These are phyloP conservation scores for Mucor mucedo DNA, from an alignment of 371 early-diverging fungal genomes.

Conservation along the genomic window DNA sequence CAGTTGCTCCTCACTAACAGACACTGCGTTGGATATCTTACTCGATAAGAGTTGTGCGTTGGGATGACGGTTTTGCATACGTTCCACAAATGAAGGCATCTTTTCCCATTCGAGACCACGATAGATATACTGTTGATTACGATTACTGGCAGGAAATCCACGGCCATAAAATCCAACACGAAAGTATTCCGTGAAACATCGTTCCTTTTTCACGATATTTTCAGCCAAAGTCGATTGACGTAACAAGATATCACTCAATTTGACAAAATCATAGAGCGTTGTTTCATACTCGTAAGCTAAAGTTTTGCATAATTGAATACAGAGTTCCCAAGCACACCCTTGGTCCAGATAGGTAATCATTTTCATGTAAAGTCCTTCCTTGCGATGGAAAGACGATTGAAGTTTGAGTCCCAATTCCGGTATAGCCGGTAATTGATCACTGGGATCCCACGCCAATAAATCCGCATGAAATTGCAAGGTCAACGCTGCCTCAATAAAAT, in stretches of 20 bases:
- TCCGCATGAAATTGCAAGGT: slow-evolving; percentile 75
- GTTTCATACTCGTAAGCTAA: slow-evolving; percentile 64
- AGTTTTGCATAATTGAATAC: slow-evolving; percentile 67
- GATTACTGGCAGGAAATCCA: slow-evolving; percentile 62
- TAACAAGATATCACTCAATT: slow-evolving; percentile 58
- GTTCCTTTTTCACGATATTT: slow-evolving; percentile 64
- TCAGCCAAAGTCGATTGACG: slow-evolving; percentile 64
- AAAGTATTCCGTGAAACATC: slow-evolving; percentile 75
- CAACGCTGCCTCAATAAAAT: slow-evolving; percentile 74
- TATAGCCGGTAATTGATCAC: slow-evolving; percentile 48
- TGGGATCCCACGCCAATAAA: slow-evolving; percentile 68
- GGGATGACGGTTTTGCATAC: slow-evolving; percentile 72
- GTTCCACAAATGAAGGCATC: slow-evolving; percentile 74
- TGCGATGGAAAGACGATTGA: slow-evolving; percentile 67
- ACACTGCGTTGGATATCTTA: slow-evolving; percentile 31
- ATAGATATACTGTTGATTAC: slow-evolving; percentile 75
- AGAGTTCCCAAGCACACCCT: slow-evolving; percentile 77
- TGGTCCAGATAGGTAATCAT: slow-evolving; percentile 68
- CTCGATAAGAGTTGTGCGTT: slow-evolving; percentile 63
- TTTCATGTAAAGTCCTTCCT: slow-evolving; percentile 66
- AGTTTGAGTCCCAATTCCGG: slow-evolving; percentile 57
- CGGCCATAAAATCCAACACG: slow-evolving; percentile 80
- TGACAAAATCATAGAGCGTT: slow-evolving; percentile 60
- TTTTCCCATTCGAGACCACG: slow-evolving; percentile 79
- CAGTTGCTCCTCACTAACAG: slow-evolving; percentile 55